Base-by-base conservation (phyloP, 73 alveolate genomes). In the Paraurostyla sp. region DNA sequence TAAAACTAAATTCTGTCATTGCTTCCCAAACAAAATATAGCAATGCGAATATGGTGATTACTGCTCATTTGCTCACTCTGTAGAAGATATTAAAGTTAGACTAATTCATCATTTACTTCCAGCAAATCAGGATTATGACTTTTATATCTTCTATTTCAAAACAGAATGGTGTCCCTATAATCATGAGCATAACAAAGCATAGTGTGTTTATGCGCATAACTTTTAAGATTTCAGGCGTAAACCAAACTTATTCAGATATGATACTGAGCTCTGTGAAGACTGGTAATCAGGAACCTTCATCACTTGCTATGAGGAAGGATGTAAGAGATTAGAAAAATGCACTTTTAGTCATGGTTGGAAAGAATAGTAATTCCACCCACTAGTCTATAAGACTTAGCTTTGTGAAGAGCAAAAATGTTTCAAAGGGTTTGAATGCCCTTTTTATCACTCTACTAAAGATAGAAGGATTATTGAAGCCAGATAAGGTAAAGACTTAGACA, bases 141-240 rank as follows among this genome's bases (percentile, higher is more conserved):
- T 89, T 76, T 95, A 71, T 68, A 91, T 96, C 93, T 92, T 93
- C 96, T 87, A 96, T 93, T 97, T 87, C 97, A 97, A 97, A 85
- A 97, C 99, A 27, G 98, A 94, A 35, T 95, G 98, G 99, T 97
- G 99, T 71, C 99, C 99, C 35, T 93, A 85, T 76, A 96, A 95
- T 63, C 90, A 93, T 27, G 97, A 92, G 80, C 98, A 95, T 54
- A 98, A 96, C 86, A 96, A 96, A 92, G 99, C 98, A 45, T 83
- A 80, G 35, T 97, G 99, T 88, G 99, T 96, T 46, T 97, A 97
- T 57, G 99, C 99, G 48, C 92, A 89, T 41, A 89, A 82, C 71
- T 73, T 62, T 48, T 71, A 82, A 46, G 95, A 82, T 50, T 89
- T 81, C 68, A 63, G 95, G 56, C 71, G 95, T n/a, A 86, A 82